Base-by-base conservation (phyloP, 1,139 yeast species). In the Pichia sp. region DNA sequence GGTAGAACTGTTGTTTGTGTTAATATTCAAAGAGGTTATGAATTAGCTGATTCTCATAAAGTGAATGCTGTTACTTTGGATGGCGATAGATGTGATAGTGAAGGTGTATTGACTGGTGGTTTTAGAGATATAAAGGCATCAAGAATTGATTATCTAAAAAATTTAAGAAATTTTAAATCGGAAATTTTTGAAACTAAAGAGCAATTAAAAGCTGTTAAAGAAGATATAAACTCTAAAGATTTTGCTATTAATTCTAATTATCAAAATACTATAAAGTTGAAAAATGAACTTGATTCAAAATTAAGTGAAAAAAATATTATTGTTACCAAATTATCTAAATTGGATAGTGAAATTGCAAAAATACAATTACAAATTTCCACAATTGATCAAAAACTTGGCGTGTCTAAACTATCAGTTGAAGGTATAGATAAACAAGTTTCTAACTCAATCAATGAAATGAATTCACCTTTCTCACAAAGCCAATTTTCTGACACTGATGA, bases 31-130 rank as follows among this genome's bases (percentile, higher is more conserved):
- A 70, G 73, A 33, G 96, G 96, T 1, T 70, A 82, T 3, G 83
- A 80, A 53, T 67, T 86, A 30, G 82, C 96, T 0, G 76, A 76
- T 45, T 65, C 68, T 7, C 78, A 71, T 58, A 77, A 78, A 35
- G 66, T 90, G 32, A 82, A 77, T 54, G 87, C 96, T 1, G 84
- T 92, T 29, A 92, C 98, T 0, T 68, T 92, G 30, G 95, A 87
- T 63, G 98, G 98, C 53, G 97, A 92, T 61, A 72, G 87, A 53
- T 87, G 87, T 38, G 95, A 87, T 55, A 78, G 76, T 41, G 78
- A 72, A 52, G 98, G 98, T 62, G 85, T 83, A 2, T 65, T 92
- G 44, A 81, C 89, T 20, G 98, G 98, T 65, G 98, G 98, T 42
- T 89, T 76, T 59, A 74, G 86, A 55, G 95, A 87, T 57, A 74